Base-by-base conservation (phyloP, 1,139 yeast genomes). In the Nakaseomyces sp. region DNA sequence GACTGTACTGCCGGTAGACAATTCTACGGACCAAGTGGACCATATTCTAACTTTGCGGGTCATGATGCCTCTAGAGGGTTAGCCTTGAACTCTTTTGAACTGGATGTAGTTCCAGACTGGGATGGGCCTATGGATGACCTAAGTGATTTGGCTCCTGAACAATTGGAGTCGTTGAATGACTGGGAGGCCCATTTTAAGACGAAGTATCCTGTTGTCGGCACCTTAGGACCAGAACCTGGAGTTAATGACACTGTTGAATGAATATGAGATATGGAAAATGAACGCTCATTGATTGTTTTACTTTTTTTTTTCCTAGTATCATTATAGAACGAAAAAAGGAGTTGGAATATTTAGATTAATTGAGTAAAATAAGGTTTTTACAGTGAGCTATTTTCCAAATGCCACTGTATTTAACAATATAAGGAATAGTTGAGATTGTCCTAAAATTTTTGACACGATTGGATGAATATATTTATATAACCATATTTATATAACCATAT, bases 1-100 rank as follows among this genome's bases (percentile, higher is more conserved):
- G 96, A 91, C 60, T 96, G 88, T 20, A 70, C 86, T 9, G 71
- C 73, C 19, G 96, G 96, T 0, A 77, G 88, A 50, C 74, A 78
- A 43, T 91, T 91, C 61, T 91, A 93, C 60, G 98, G 98, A 0
- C 98, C 98, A 3, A 88, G 93, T 18, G 96, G 97, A 0, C 95
- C 97, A 0, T 91, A 91, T 64, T 81, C 84, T 46, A 88, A 87
- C 60, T 91, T 91, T 70, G 97, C 97, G 1, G 98, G 98, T 3
- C 82, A 87, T 53, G 98, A 91, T 66, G 97, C 98, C 2, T 83
- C 95, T 2, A 71, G 98, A 52, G 98, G 98, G 0, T 73, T 91
- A 50, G 96, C 97, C 1, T 71, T 77, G 57, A 91, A 89, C 64
- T 84, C 95, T 28, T 91, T 91, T 66, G 97, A 91, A 43, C 61